Percentiles rank a stretch among this genome's conserved stretches.
Evolutionary conservation across 1,284 basidiomycete genomes (phyloP).

Genomic region (Vanrija sp.): DNA sequence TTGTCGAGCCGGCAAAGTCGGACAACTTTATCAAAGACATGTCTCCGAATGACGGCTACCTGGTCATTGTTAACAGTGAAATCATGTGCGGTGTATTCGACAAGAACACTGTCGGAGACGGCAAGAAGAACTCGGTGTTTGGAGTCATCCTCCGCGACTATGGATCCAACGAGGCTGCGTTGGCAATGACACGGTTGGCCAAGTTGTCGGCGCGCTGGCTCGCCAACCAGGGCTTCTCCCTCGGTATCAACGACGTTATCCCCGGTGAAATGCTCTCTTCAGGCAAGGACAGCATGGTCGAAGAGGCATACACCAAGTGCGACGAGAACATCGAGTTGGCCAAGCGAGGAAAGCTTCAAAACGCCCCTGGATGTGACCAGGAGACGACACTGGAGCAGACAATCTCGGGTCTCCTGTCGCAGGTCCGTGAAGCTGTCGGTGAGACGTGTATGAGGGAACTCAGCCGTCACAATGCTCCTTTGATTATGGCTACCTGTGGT

Average conservation of each 20-base stretch:
- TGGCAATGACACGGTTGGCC: slow-evolving; percentile 93
- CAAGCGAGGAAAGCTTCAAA: slow-evolving; percentile 88
- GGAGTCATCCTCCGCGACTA: slow-evolving; percentile 97
- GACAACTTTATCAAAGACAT: slow-evolving; percentile 64
- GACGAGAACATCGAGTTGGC: slow-evolving; percentile 81
- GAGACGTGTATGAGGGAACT: slow-evolving; percentile 98
- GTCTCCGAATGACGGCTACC: slow-evolving; percentile 95
- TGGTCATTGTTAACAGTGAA: slow-evolving; percentile 96
- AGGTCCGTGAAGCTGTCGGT: slow-evolving; percentile 92
- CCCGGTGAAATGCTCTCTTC: slow-evolving; percentile 76
- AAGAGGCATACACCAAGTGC: slow-evolving; percentile 84
- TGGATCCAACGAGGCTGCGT: slow-evolving; percentile 87
- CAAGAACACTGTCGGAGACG: slow-evolving; percentile 95
- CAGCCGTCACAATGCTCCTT: slow-evolving; percentile 90
- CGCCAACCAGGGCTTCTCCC: slow-evolving; percentile 94
- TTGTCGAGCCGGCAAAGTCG: slow-evolving; percentile 68
- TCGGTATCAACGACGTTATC: slow-evolving; percentile 98
- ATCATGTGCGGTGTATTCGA: slow-evolving; percentile 99
- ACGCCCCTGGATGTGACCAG: slow-evolving; percentile 93
- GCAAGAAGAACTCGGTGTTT: slow-evolving; percentile 99
- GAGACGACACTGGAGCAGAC: slow-evolving; percentile 94
- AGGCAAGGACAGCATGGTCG: slow-evolving; percentile 83
- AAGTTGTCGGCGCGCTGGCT: slow-evolving; percentile 95
- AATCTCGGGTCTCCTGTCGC: slow-evolving; percentile 89
- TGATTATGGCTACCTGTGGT: slow-evolving; percentile 99